These are phyloP conservation scores for Penicillium sp. DNA, from an alignment of 2,329 filamentous ascomycete genomes.

Conservation along the genomic window DNA sequence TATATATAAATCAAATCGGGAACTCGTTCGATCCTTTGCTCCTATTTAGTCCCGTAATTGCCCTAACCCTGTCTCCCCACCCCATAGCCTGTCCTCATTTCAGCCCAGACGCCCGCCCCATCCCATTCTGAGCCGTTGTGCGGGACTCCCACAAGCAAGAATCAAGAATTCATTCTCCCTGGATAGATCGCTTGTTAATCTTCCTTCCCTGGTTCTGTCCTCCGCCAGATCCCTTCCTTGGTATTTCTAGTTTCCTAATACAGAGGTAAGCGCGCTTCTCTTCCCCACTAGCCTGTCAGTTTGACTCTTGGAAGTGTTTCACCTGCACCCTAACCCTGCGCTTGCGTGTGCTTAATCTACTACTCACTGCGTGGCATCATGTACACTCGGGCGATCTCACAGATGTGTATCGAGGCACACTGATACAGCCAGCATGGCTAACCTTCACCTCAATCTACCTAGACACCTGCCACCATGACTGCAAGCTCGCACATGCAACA, in stretches of 20 bases:
- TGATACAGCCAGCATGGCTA: background rate
- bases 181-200: conserved; percentile 3
- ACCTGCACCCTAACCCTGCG: background rate
- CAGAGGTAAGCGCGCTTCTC: conserved; percentile 15
- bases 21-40: background rate
- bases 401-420: background rate
- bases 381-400: background rate
- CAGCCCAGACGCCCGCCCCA: background rate
- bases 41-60: conserved; percentile 9
- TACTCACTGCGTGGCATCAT: background rate
- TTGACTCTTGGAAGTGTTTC: background rate
- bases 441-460: background rate
- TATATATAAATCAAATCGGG: conserved; percentile 18
- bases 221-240: background rate
- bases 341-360: background rate
- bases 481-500: conserved; percentile 21
- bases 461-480: conserved; percentile 24
- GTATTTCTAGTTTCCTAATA: background rate
- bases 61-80: conserved; percentile 16
- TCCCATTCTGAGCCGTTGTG: conserved; percentile 6
- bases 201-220: conserved; percentile 6
- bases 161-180: background rate
- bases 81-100: conserved; percentile 15
- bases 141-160: conserved; percentile 5
- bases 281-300: background rate